Conservation (phyloP, 306 rosid genomes). For the Inga leiocalycina region DNA sequence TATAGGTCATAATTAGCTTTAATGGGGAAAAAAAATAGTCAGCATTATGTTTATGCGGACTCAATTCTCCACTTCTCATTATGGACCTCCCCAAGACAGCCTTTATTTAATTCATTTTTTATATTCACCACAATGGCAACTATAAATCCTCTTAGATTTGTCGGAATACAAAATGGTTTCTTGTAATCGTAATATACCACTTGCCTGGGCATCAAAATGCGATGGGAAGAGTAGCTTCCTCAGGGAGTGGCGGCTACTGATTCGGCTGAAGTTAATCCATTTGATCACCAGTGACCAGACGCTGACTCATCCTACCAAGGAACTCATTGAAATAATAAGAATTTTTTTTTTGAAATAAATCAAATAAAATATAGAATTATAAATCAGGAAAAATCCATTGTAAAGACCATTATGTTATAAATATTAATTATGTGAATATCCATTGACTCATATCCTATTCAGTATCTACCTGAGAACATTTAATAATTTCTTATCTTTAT, state of each 20-base stretch:
- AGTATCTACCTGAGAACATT: too few species aligned
- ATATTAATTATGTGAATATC: too few species aligned
- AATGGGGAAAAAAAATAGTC: not conserved
- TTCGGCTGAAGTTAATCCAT: not conserved
- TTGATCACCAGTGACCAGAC: not conserved
- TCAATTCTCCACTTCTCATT: constrained; percentile 42
- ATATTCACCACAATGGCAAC: constrained; percentile 11
- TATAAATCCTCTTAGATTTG: not conserved
- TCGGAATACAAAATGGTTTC: constrained; percentile 22
- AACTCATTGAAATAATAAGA: too few species aligned
- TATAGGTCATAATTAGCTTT: not conserved
- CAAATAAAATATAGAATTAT: too few species aligned
- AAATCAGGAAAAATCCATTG: too few species aligned
- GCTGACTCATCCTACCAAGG: not conserved
- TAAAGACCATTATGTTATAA: too few species aligned
- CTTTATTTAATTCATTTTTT: constrained; percentile 1
- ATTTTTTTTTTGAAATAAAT: too few species aligned
- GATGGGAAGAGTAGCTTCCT: not conserved
- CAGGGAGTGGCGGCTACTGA: too few species aligned
- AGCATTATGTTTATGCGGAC: constrained; percentile 28
- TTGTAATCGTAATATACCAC: not conserved
- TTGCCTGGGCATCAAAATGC: not conserved
- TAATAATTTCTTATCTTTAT: too few species aligned
- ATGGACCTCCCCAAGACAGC: constrained; percentile 4
- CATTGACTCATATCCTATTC: too few species aligned